Base-by-base conservation (phyloP, 2,329 filamentous ascomycete genomes). In the Aureobasidium vineae region DNA sequence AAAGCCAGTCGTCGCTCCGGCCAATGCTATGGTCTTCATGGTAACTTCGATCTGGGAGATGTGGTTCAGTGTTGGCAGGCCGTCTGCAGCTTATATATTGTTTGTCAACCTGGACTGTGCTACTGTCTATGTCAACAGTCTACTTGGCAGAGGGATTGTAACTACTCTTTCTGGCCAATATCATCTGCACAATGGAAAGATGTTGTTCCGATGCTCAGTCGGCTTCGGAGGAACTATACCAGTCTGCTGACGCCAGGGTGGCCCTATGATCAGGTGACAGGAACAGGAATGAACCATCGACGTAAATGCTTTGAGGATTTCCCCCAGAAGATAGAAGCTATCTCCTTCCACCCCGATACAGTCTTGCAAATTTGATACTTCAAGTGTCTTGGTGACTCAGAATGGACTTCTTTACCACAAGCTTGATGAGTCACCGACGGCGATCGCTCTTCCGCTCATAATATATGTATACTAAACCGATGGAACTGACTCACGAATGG, bases 1-100 rank as follows among this genome's bases (percentile, higher is more conserved):
- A 63, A 75, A 72, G 64, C 73, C 73, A 41, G 70, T 69, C 10
- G 67, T 72, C 16, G 72, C 74, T 16, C 73, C 73, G 36, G 71
- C 72, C 28, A 75, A 68, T 15, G 73, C 72, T 52, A 75, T 69
- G 16, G 66, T 71, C 64, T 70, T 66, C 72, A 74, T 74, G 40
- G n/a, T n/a, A 4, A 15, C 13, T 5, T 43, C 19, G 8, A 7
- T 6, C 19, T 19, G 1, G 40, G 19, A 43, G 16, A n/a, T 11
- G 11, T 7, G 19, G 19, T n/a, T 43, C 15, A n/a, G n/a, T 19
- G 15, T 19, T 8, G 40, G 5, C 11, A 6, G 19, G 7, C 6
- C 16, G 40, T 7, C 40, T 43, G 16, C 16, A 8, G 16, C 40
- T 43, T n/a, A 43, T n/a, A n/a, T 3, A 43, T 8, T 7, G 40